A percentile compares a stretch with the other conserved stretches of the same genome.
Evolutionary conservation across 1,284 basidiomycete genomes (phyloP).

Genomic region (Apiotrichum porosum): DNA sequence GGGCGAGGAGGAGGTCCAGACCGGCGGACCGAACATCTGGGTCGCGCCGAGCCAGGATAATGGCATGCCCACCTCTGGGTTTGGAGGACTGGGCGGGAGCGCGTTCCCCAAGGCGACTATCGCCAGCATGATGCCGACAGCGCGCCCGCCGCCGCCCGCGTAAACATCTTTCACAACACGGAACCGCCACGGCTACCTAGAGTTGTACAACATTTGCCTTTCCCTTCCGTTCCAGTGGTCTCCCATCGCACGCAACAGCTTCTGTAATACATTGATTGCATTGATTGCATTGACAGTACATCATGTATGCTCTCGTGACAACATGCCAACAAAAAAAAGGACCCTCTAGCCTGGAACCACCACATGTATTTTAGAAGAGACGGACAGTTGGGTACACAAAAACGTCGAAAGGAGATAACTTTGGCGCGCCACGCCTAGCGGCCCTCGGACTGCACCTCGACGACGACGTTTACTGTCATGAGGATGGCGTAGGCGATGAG

Average conservation of each 20-base stretch:
- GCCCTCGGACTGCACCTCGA: conserved; percentile 56
- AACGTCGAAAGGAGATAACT: no score
- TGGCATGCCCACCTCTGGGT: background rate
- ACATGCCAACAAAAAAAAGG: no score
- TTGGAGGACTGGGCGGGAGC: background rate
- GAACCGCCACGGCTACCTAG: background rate
- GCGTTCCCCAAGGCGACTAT: conserved; percentile 1
- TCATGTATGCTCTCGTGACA: conserved; percentile 3
- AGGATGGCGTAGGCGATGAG: conserved; percentile 67
- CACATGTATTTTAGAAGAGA: no score
- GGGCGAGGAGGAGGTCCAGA: conserved; percentile 10
- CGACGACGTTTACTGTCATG: conserved; percentile 68
- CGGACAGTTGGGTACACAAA: no score
- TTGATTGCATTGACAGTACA: conserved; percentile 3
- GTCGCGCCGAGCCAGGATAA: conserved; percentile 5
- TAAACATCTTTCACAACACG: background rate
- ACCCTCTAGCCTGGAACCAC: no score
- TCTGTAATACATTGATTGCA: background rate
- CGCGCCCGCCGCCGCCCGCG: conserved; percentile 30
- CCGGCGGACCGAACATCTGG: conserved; percentile 11
- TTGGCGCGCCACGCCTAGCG: no score
- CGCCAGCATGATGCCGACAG: conserved; percentile 32
- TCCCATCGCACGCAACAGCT: background rate
- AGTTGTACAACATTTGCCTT: background rate
- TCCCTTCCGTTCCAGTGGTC: no score